Base-by-base conservation (phyloP, 2,329 filamentous ascomycete species). In the Colletotrichum sp. region DNA sequence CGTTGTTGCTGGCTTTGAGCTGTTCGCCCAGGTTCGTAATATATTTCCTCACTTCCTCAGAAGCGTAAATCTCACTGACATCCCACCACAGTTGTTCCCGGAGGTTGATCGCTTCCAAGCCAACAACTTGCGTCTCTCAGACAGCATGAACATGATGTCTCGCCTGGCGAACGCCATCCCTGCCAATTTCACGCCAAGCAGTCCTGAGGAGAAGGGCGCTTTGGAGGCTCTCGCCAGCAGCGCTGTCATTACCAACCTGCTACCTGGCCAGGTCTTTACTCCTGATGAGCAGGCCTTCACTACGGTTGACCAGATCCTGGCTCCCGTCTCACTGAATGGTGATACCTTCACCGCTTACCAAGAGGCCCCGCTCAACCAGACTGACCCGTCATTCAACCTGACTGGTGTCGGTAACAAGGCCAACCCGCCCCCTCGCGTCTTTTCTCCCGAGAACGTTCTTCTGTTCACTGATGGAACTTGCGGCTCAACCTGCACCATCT, bases 1-100 rank as follows among this genome's bases (percentile, higher is more conserved):
- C 16, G 89, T 93, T 60, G 81, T 92, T 9, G 87, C 90, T n/a
- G 92, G 90, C 18, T 92, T 91, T 78, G 91, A 93, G 79, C 86
- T 93, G 30, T 93, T 93, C 84, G 89, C 90, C 69, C 84, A 89
- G 81, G 75, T 76, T 21, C 9, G 9, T n/a, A n/a, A n/a, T n/a
- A n/a, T n/a, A n/a, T n/a, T n/a, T n/a, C n/a, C n/a, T n/a, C n/a
- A n/a, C n/a, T n/a, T n/a, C n/a, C n/a, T n/a, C n/a, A n/a, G n/a
- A n/a, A n/a, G n/a, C n/a, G n/a, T n/a, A n/a, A n/a, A n/a, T 13
- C 6, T 21, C 1, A 34, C 36, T 65, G 28, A 67, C 26, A 2
- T 1, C 9, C 0, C 36, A 18, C 9, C 7, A 15, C 49, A 84
- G 79, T 84, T 92, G 1, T 92, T 92, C 84, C 90, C 90, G 0